Evolutionary conservation across 1,284 basidiomycete genomes (phyloP).

Genomic region (Ustilago loliicola): DNA sequence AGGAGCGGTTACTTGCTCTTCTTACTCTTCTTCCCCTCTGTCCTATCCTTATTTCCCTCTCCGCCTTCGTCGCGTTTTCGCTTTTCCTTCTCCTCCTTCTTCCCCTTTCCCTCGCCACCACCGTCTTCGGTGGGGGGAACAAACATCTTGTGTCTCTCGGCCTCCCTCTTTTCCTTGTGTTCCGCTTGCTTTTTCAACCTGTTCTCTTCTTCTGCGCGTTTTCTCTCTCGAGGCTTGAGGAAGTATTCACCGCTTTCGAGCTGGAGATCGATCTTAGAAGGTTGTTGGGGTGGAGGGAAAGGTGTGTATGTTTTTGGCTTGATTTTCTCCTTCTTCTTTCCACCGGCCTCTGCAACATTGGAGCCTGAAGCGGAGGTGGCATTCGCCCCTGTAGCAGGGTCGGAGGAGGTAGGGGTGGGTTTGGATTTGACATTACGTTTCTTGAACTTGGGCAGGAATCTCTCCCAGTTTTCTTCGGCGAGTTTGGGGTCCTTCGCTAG

Average conservation of each 20-base stretch:
- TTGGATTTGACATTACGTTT: constrained; percentile 87
- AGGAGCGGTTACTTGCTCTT: constrained; percentile 17
- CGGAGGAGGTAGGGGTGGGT: constrained; percentile 10
- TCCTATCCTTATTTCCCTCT: constrained; percentile 2
- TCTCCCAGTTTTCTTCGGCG: constrained; percentile 93
- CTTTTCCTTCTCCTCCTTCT: constrained; percentile 24
- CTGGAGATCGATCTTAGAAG: constrained; percentile 94
- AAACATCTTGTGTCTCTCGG: constrained; percentile 57
- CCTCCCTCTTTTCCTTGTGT: constrained; percentile 51
- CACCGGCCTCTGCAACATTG: constrained; percentile 66
- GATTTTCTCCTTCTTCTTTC: constrained; percentile 45
- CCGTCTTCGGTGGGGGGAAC: constrained; percentile 56
- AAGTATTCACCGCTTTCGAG: constrained; percentile 84
- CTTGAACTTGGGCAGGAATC: constrained; percentile 96
- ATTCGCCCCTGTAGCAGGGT: neutral
- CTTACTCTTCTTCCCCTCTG: constrained; percentile 32
- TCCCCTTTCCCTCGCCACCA: constrained; percentile 7
- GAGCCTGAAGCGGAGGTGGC: neutral
- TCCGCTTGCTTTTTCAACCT: constrained; percentile 56
- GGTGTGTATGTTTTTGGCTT: constrained; percentile 98
- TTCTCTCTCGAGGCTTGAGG: constrained; percentile 78
- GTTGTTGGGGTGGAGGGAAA: constrained; percentile 94
- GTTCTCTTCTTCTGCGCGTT: constrained; percentile 72
- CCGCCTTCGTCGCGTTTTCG: too few species aligned
- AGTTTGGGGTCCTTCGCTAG: constrained; percentile 98